phyloP scores from a whole-genome alignment of 495 filamentous ascomycete species.

The Penicillium roqueforti region DNA sequence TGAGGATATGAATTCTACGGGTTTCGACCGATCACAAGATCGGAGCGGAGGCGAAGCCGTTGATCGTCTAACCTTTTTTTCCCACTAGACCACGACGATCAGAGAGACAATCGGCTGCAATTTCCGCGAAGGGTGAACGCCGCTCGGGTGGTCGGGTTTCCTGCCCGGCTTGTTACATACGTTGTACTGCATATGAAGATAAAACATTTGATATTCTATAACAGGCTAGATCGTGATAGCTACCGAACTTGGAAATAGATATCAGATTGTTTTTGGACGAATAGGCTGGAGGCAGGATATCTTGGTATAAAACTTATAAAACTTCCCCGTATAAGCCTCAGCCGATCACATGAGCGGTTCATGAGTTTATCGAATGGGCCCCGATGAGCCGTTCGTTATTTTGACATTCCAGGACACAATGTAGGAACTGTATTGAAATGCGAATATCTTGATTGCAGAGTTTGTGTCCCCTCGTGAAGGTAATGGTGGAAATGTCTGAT shows the following conservation, averaged over 20 bases:
- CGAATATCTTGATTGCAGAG: too few relatives aligned
- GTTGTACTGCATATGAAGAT: neutral
- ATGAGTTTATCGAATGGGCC: neutral
- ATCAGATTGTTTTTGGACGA: neutral
- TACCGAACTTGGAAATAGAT: neutral
- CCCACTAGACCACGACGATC: neutral
- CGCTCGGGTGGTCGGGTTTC: conserved; percentile 17
- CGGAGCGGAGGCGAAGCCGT: conserved; percentile 14
- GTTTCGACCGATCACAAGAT: conserved; percentile 24
- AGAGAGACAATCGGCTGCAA: conserved; percentile 1
- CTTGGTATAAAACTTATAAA: neutral
- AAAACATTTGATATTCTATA: neutral
- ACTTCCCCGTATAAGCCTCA: neutral
- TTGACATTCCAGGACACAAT: too few relatives aligned
- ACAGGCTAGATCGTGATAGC: neutral
- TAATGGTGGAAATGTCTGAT: too few relatives aligned
- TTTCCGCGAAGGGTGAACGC: conserved; percentile 16
- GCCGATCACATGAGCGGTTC: conserved; percentile 7
- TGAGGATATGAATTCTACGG: neutral
- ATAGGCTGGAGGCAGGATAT: neutral
- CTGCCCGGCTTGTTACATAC: conserved; percentile 1
- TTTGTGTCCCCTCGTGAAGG: too few relatives aligned
- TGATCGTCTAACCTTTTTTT: neutral
- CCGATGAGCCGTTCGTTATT: too few relatives aligned
- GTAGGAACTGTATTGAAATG: too few relatives aligned